These are phyloP conservation scores for Nephromyces sp. DNA, from an alignment of 169 alveolate species.

Conservation along the genomic window DNA sequence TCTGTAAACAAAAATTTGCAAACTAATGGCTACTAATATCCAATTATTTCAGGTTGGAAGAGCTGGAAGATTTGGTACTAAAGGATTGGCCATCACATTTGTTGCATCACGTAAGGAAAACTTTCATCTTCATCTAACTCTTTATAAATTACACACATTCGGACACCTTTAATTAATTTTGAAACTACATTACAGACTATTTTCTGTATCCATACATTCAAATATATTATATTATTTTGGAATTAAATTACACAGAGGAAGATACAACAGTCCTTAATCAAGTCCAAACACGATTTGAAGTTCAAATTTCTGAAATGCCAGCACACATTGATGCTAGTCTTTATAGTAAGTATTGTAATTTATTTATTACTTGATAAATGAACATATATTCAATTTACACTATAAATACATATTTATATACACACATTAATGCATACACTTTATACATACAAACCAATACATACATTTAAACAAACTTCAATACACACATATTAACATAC, in stretches of 20 bases:
- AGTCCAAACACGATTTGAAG: constrained; percentile 94
- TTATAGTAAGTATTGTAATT: constrained; percentile 56
- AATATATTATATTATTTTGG: no score
- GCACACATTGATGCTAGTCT: constrained; percentile 78
- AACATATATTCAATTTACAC: no score
- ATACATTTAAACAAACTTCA: no score
- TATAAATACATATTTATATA: no score
- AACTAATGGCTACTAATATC: constrained; percentile 55
- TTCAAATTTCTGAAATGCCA: constrained; percentile 93
- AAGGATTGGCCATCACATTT: constrained; percentile 97
- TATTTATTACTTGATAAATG: no score
- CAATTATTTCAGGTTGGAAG: constrained; percentile 80
- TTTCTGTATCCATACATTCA: no score
- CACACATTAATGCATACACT: not conserved
- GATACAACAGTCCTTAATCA: constrained; percentile 88
- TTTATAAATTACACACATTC: no score
- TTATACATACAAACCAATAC: not conserved
- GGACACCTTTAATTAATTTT: no score
- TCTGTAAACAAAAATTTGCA: no score
- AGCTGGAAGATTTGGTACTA: constrained; percentile 99
- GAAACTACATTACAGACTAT: no score
- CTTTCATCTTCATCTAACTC: no score
- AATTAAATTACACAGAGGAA: constrained; percentile 69
- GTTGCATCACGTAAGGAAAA: constrained; percentile 14
- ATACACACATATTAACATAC: no score